Conservation (phyloP, 192 early-diverging fungal species). For the Backusella australiensis region DNA sequence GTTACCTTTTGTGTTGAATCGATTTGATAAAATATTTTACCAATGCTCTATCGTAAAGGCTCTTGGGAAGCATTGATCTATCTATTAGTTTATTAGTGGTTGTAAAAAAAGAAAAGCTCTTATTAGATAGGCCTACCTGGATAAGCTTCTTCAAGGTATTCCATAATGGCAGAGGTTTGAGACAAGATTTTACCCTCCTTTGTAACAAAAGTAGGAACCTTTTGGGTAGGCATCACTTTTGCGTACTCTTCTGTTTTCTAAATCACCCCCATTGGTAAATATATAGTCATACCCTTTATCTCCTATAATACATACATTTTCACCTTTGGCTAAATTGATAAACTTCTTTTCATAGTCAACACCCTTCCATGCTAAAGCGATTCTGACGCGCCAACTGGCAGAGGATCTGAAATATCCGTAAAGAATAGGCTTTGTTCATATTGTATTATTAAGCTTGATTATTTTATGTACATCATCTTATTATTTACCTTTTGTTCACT, state of each 20-base stretch:
- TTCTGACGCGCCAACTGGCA: conserved; percentile 72
- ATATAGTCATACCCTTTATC: background rate
- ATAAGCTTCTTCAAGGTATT: conserved; percentile 83
- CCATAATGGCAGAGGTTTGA: conserved; percentile 82
- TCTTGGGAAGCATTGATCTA: conserved; percentile 68
- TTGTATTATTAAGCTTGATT: background rate
- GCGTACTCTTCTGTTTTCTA: conserved; percentile 54
- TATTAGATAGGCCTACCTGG: conserved; percentile 38
- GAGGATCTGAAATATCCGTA: conserved; percentile 81
- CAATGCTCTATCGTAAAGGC: conserved; percentile 58
- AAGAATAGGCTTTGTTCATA: conserved; percentile 36
- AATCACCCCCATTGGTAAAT: background rate
- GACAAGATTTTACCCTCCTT: conserved; percentile 48
- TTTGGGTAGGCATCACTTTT: conserved; percentile 62
- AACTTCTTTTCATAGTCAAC: conserved; percentile 63
- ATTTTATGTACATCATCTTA: background rate
- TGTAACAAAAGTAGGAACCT: conserved; percentile 68
- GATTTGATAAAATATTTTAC: conserved; percentile 27
- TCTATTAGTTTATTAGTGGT: conserved; percentile 15
- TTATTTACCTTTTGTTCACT: conserved; percentile 1
- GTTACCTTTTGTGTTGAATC: background rate
- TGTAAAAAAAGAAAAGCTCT: background rate
- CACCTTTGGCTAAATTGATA: conserved; percentile 73
- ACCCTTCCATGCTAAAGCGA: conserved; percentile 73
- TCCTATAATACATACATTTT: conserved; percentile 52